A percentile compares a stretch with the other conserved stretches of the same genome.
Conservation (phyloP, 2,329 filamentous ascomycete species). For the Trichoderma guizhouense region DNA sequence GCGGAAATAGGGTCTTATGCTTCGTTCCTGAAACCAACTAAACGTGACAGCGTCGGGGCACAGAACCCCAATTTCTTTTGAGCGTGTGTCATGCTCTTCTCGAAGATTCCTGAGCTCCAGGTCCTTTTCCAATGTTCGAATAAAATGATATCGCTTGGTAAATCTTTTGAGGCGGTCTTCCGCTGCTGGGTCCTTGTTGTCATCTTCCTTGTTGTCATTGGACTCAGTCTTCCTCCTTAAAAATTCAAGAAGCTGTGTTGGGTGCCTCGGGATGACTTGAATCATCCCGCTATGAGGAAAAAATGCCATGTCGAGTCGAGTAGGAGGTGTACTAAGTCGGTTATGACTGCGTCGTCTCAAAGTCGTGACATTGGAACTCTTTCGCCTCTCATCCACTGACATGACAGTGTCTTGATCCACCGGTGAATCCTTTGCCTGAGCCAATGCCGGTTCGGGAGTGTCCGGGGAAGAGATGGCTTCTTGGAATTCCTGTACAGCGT, state of each 20-base stretch:
- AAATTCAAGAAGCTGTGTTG: conserved; percentile 22
- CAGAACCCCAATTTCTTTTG: conserved; percentile 30
- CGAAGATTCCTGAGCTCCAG: conserved; percentile 44
- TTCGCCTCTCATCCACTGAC: not conserved
- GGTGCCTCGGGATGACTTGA: conserved; percentile 19
- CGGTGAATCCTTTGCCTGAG: not conserved
- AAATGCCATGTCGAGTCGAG: conserved; percentile 34
- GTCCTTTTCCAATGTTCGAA: conserved; percentile 49
- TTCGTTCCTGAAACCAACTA: conserved; percentile 24
- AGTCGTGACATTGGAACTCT: not conserved
- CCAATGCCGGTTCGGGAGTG: not conserved
- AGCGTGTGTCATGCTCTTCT: conserved; percentile 21
- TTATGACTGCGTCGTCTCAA: not conserved
- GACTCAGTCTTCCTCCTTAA: conserved; percentile 21
- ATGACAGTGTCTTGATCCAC: not conserved
- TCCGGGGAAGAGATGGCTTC: conserved; percentile 1
- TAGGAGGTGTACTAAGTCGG: not conserved
- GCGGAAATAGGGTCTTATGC: conserved; percentile 29
- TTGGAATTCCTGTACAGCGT: conserved; percentile 17
- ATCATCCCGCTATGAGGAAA: conserved; percentile 33
- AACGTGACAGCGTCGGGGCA: conserved; percentile 32
- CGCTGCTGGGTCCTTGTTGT: not conserved
- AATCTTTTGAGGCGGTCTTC: not conserved
- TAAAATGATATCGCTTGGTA: conserved; percentile 33
- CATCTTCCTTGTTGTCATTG: conserved; percentile 10